Evolutionary conservation across 176 grass and related monocot genomes (phyloP), one percentile per base, ranked within the genome.

Genomic region (Avena eriantha): DNA sequence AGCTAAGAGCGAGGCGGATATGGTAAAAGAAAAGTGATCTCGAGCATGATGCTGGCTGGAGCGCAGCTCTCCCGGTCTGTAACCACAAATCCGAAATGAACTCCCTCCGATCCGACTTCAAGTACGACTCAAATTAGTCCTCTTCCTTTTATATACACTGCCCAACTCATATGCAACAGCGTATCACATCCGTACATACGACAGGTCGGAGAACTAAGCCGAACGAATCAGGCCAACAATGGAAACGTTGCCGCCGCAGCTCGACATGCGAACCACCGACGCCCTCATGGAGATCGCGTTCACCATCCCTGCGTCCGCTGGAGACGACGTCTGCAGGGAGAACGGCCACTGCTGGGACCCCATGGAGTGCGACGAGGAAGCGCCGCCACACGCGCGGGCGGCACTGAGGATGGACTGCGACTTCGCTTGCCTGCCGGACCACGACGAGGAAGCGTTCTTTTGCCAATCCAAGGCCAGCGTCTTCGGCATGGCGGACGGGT

Each of bases 381-480:
- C 11, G 23, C 59, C 10, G 70, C 71, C 45, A 7, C 71, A 22
- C 36, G 12, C 14, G 24, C 53, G 53, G 51, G 4, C 3, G 12
- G 51, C 4, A 0, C 29, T 90, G 41, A 48, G 41, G 63, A 50
- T 86, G 79, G 16, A 3, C 41, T 19, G 23, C 54, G 67, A 61
- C 23, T 75, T 81, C 2, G 75, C 13, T 58, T 91, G 80, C 68
- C 10, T 84, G 1, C 77, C 60, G 36, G 26, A 84, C 3, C 56
- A 91, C 80, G 67, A 54, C 55, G 85, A 91, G 76, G 89, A 91
- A 65, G 59, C 76, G 2, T 49, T 68, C 49, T 91, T 91, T 85
- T 26, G 39, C 34, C 81, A 58, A 85, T 35, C 55, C 15, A 21
- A 14, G 7, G 54, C 73, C 31, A 35, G 81, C 58, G 81, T 84